Percentiles rank a stretch among this genome's conserved stretches.
Conservation (phyloP, 176 grass and related monocot genomes). For the Guadua angustifolia region DNA sequence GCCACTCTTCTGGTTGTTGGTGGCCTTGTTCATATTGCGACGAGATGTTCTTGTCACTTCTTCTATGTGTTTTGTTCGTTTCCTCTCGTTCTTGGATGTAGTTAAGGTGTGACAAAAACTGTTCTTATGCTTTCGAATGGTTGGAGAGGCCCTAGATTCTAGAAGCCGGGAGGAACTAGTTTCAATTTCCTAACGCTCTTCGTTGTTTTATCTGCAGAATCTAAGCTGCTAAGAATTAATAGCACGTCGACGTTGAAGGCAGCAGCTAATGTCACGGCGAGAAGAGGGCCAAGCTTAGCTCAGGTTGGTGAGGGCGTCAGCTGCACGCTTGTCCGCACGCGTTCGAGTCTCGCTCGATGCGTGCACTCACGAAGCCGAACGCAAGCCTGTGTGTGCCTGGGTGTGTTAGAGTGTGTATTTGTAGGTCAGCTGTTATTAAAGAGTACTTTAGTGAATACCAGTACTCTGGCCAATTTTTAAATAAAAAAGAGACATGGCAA, state of each 20-base stretch:
- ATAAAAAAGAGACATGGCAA: too few species aligned
- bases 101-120: neutral
- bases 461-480: too few species aligned
- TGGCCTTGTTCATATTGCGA: conserved; percentile 33
- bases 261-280: neutral
- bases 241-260: neutral
- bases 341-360: too few species aligned
- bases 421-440: too few species aligned
- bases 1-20: neutral
- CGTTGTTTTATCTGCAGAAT: conserved; percentile 15
- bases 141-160: neutral
- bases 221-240: neutral
- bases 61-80: conserved; percentile 8
- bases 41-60: conserved; percentile 34
- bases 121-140: neutral
- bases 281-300: neutral
- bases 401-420: too few species aligned
- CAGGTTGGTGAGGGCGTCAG: too few species aligned
- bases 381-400: too few species aligned
- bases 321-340: too few species aligned
- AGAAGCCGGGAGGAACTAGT: neutral
- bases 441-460: too few species aligned
- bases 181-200: conserved; percentile 3
- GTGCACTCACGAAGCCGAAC: too few species aligned
- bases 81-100: neutral